phyloP scores from a whole-genome alignment of 2,329 filamentous ascomycete species.

The Huntiella decipiens region DNA sequence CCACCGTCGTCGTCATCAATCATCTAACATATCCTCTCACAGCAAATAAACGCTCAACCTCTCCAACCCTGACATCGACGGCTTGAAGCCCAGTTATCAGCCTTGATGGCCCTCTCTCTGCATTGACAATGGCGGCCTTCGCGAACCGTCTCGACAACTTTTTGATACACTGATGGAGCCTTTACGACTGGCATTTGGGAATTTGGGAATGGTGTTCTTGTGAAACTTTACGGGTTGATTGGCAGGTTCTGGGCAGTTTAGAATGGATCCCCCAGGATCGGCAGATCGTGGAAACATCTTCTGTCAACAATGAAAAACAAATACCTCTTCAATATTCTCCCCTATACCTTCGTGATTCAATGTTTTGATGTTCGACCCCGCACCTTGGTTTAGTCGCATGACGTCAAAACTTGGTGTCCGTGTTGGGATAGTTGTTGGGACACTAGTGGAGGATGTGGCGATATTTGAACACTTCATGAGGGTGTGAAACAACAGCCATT shows the following conservation, averaged over 20 bases:
- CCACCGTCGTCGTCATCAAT: not conserved
- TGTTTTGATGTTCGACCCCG: too few species aligned
- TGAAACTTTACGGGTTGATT: constrained; percentile 9
- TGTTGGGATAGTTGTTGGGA: too few species aligned
- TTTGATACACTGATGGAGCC: constrained; percentile 5
- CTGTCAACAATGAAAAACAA: constrained; percentile 6
- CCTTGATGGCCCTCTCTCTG: constrained; percentile 1
- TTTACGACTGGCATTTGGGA: constrained; percentile 1
- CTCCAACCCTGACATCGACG: constrained; percentile 32
- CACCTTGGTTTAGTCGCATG: too few species aligned
- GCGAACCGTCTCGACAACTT: not conserved
- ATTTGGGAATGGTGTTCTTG: constrained; percentile 11
- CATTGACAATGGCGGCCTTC: not conserved
- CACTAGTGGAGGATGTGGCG: too few species aligned
- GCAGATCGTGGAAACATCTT: constrained; percentile 4
- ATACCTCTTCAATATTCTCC: not conserved
- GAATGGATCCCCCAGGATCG: constrained; percentile 5
- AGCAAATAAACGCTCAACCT: constrained; percentile 51
- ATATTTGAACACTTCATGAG: too few species aligned
- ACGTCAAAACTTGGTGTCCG: too few species aligned
- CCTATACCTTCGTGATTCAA: not conserved
- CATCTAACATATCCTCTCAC: constrained; percentile 10
- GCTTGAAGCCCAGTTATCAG: constrained; percentile 3
- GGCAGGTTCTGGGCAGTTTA: constrained; percentile 8
- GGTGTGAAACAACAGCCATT: too few species aligned